Base-by-base conservation (phyloP, 768 basidiomycete species). In the Phaffia australis region DNA sequence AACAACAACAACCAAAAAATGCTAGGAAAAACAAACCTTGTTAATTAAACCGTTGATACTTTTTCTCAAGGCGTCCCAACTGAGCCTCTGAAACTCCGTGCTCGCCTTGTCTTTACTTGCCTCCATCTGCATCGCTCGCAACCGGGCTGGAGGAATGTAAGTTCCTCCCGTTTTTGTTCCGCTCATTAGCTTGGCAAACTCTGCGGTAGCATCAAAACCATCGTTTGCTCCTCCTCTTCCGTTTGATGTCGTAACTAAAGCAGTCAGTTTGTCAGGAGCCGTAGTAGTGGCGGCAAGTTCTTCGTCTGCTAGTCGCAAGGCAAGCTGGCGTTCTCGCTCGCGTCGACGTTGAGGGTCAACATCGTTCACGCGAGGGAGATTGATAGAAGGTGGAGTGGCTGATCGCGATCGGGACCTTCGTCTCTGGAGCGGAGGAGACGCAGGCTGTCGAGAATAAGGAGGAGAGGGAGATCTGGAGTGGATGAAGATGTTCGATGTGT, bases 11-110 rank as follows among this genome's bases (percentile, higher is more conserved):
- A 55, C 8, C 15, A 48, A 14, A 27, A 15, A 52, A 11, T 3
- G 42, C 7, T 27, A 32, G 16, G 1, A 35, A 27, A 54, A 5
- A 72, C 74, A 19, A 42, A 76, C 76, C 81, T 95, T 87, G 81
- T 99, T 99, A 81, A 98, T 94, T 71, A 98, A 87, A 90, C 95
- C 95, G 32, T 95, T 98, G 73, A 99, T 88, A 60, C 87, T 89
- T 78, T 99, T 99, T 74, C 93, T 85, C 68, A 99, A 79, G 1
- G 95, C 95, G 74, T 99, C 95, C 95, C 95, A 99, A 14, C 90
- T 88, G 67, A 99, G 78, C 14, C 95, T 83, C 77, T 99, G 95
- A 77, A 88, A 98, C 78, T 95, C 93, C 23, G 85, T 72, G 67
- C 87, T 87, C 56, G 81, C 79, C 79, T 93, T 93, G 80, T 95